Evolutionary conservation across 306 rosid species (phyloP).

Genomic region (Prunus fruticosa): DNA sequence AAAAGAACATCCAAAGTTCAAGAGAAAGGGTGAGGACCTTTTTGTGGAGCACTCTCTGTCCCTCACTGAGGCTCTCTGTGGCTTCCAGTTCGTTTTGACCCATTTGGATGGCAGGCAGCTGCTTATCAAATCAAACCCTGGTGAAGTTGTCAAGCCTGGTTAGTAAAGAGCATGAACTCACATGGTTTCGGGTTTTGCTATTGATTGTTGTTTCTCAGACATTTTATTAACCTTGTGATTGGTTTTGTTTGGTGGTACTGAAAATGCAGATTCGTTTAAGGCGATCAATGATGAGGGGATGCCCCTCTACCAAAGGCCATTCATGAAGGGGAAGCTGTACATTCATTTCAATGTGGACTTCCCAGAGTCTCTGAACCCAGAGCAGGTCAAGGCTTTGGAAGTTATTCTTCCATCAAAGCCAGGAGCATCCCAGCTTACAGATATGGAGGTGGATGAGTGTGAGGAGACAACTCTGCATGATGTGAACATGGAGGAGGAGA

Average conservation of each 20-base stretch:
- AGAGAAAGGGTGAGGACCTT: constrained; percentile 67
- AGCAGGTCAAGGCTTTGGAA: constrained; percentile 61
- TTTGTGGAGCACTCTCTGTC: constrained; percentile 68
- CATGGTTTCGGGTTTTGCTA: background rate
- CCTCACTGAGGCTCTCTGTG: constrained; percentile 69
- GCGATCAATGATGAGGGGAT: constrained; percentile 89
- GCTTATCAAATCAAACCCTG: constrained; percentile 60
- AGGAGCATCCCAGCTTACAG: constrained; percentile 50
- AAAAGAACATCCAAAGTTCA: constrained; percentile 80
- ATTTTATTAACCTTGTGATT: background rate
- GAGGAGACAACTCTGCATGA: constrained; percentile 89
- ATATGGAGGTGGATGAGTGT: constrained; percentile 91
- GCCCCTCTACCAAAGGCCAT: constrained; percentile 89
- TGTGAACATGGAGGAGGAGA: constrained; percentile 86
- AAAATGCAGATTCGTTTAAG: constrained; percentile 69
- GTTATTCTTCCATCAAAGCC: constrained; percentile 65
- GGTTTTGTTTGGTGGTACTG: background rate
- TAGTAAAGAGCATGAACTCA: constrained; percentile 1
- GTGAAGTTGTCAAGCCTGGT: constrained; percentile 76
- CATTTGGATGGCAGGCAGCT: constrained; percentile 68
- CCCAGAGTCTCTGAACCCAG: constrained; percentile 62
- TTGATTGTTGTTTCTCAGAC: background rate
- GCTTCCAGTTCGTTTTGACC: constrained; percentile 63
- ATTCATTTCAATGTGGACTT: constrained; percentile 83
- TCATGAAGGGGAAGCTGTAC: constrained; percentile 92